Base-by-base conservation (phyloP, 345 rosid genomes). In the Orychophragmus violaceus region DNA sequence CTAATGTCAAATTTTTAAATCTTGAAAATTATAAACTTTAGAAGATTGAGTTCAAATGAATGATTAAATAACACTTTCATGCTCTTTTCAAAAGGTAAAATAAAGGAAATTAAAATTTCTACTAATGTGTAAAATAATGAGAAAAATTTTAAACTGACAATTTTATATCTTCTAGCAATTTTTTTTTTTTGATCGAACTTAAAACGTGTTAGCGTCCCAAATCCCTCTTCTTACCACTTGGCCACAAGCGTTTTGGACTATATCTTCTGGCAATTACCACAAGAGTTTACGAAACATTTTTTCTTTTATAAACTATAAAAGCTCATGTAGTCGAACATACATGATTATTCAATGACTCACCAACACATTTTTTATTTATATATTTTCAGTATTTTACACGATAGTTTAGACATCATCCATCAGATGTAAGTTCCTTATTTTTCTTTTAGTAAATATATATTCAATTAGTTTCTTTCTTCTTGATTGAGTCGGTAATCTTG, bases 401-500 rank as follows among this genome's bases (percentile, higher is more conserved):
- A 21, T n/a, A n/a, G n/a, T n/a, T n/a, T 21, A 51, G 5, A 17
- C 10, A 32, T 32, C 42, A 32, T 55, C 17, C 22, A 18, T 41
- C 3, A 24, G 12, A 64, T 18, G 22, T 18, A 59, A 49, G 9
- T 27, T 46, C 16, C 12, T 68, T 25, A n/a, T 33, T 10, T 5
- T 44, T 12, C 7, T 6, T 46, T 52, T 2, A 5, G 13, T 37
- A 8, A n/a, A n/a, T n/a, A 11, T 69, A 50, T 22, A 19, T 62
- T 52, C 28, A 42, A 22, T 9, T 22, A 24, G 45, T 44, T 29
- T 48, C 11, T 66, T 21, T 54, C 74, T 11, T 64, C 59, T 39
- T 49, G 61, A 12, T 16, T 2, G 49, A 73, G 62, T 18, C 65
- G 65, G 48, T 87, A 85, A 57, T 85, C 95, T 77, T 77, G 82